Conservation (phyloP, 768 basidiomycete genomes). For the Boletus eberwhitei region DNA sequence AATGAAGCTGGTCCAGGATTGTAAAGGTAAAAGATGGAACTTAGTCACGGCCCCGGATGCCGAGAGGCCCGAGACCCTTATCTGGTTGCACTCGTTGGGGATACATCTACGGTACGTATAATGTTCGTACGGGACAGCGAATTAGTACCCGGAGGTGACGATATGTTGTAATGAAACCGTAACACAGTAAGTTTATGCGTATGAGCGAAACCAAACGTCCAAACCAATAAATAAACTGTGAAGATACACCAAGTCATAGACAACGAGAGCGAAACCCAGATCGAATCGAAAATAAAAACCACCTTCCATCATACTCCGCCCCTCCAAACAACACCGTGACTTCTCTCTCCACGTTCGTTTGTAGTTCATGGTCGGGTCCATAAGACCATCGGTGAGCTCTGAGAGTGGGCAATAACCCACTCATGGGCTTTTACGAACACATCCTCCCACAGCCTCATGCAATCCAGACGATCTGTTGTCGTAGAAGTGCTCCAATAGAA, state of each 20-base stretch:
- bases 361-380: background rate
- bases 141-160: background rate
- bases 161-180: background rate
- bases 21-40: too few relatives aligned
- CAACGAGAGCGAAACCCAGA: background rate
- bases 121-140: background rate
- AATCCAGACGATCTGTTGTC: slow-evolving; percentile 13
- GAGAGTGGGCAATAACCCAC: background rate
- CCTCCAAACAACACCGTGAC: background rate
- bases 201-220: background rate
- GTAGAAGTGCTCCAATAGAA: slow-evolving; percentile 8
- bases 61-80: background rate
- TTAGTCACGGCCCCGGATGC: background rate
- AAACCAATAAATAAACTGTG: background rate
- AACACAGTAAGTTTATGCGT: background rate
- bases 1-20: background rate
- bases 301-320: too few relatives aligned
- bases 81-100: background rate
- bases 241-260: background rate
- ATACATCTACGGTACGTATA: background rate
- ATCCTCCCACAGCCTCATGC: slow-evolving; percentile 16
- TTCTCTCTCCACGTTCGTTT: background rate
- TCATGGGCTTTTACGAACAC: slow-evolving; percentile 17
- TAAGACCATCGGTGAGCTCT: background rate
- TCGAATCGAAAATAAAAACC: background rate